Base-by-base conservation (phyloP, 148 eudicot genomes). In the Rhododendron molle region DNA sequence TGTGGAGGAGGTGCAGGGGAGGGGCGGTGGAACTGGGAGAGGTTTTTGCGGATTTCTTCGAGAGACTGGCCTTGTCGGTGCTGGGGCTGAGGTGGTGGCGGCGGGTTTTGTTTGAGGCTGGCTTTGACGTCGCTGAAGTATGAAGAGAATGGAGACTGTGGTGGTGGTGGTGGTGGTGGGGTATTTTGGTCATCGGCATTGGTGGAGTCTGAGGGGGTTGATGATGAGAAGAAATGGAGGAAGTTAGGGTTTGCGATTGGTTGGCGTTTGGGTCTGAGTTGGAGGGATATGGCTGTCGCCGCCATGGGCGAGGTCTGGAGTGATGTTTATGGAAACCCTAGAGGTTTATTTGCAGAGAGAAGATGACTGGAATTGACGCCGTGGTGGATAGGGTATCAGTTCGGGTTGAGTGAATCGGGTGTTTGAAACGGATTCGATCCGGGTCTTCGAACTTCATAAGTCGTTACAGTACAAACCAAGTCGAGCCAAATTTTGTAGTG, bases 41-140 rank as follows among this genome's bases (percentile, higher is more conserved):
- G 88, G 34, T 87, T 88, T 30, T 82, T 90, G n/a, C 88, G 88
- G 28, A 94, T 90, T 76, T 93, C 93, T 1, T 88, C 91, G 4
- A 84, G 1, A 1, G 88, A 81, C 60, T 54, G 60, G 60, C 43
- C 47, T 1, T 30, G 52, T 36, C 84, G 81, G 20, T 58, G 87
- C 44, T 83, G 86, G n/a, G 71, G 89, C 5, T 84, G 28, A 21
- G 20, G 82, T 49, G 36, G 36, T 23, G 28, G 82, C 49, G 89
- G 44, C 23, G 81, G 81, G 26, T 77, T 82, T 34, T 86, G 86
- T 40, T 85, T 90, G 28, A 94, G 88, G 14, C 85, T 88, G 80
- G 92, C 87, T 90, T 87, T 94, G 76, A 92, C 89, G 86, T 90
- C 93, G 81, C 54, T 85, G 86, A 92, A 89, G 76, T 81, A 83